A percentile compares a stretch with the other conserved stretches of the same genome.
Evolutionary conservation across 768 basidiomycete genomes (phyloP).

Genomic region (Tylopilus felleus): DNA sequence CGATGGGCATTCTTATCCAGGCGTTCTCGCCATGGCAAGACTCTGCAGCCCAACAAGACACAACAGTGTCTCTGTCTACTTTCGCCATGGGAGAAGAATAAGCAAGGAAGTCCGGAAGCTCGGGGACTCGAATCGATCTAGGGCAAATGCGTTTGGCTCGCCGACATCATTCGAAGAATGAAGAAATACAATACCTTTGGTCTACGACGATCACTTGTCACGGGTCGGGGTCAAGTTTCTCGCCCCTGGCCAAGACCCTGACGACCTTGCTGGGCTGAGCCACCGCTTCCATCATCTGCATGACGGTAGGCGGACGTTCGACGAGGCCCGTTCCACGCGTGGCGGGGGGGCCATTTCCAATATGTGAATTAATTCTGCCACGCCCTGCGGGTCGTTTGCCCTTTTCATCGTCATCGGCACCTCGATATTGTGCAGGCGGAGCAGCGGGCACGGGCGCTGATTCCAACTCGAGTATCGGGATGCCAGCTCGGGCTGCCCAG

Average conservation of each 20-base stretch:
- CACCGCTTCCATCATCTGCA: constrained; percentile 79
- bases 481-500: constrained; percentile 66
- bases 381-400: constrained; percentile 25
- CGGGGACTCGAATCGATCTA: constrained; percentile 16
- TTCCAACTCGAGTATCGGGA: constrained; percentile 52
- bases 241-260: constrained; percentile 77
- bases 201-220: constrained; percentile 5
- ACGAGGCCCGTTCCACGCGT: constrained; percentile 48
- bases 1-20: constrained; percentile 18
- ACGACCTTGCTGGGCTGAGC: constrained; percentile 73
- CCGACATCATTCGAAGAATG: not conserved
- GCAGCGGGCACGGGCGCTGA: constrained; percentile 29
- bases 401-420: constrained; percentile 34
- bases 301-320: constrained; percentile 72
- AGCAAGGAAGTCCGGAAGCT: constrained; percentile 18
- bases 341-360: constrained; percentile 12
- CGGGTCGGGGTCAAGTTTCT: constrained; percentile 66
- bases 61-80: constrained; percentile 20
- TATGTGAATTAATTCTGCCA: constrained; percentile 30
- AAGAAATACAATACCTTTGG: constrained; percentile 11
- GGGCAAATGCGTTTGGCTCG: not conserved
- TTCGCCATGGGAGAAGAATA: constrained; percentile 16
- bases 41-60: constrained; percentile 25
- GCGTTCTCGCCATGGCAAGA: constrained; percentile 20
- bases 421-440: constrained; percentile 18